phyloP scores from a whole-genome alignment of 2,329 filamentous ascomycete genomes.

The Rhynchosporium secalis region DNA sequence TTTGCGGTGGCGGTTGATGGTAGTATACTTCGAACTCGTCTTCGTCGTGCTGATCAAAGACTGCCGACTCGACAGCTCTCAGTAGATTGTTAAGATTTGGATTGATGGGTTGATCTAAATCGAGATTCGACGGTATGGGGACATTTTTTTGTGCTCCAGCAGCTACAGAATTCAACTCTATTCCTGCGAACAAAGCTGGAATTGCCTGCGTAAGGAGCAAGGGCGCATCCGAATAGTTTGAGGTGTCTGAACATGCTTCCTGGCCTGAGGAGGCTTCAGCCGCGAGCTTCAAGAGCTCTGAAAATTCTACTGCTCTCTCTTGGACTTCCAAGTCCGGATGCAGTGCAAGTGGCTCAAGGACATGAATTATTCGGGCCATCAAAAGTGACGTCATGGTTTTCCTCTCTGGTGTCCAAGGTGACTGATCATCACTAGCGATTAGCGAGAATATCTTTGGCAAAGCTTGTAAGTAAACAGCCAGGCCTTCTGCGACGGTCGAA shows the following conservation, averaged over 20 bases:
- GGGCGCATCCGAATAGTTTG: conserved; percentile 66
- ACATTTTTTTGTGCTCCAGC: conserved; percentile 81
- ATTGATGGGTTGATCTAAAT: conserved; percentile 82
- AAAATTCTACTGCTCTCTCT: conserved; percentile 88
- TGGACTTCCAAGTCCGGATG: conserved; percentile 93
- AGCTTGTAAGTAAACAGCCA: conserved; percentile 82
- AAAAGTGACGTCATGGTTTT: conserved; percentile 75
- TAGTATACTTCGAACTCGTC: conserved; percentile 70
- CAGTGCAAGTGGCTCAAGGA: conserved; percentile 73
- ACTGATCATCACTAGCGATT: conserved; percentile 64
- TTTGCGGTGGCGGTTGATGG: conserved; percentile 54
- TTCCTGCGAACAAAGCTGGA: conserved; percentile 79
- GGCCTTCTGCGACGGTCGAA: conserved; percentile 58
- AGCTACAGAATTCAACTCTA: conserved; percentile 91
- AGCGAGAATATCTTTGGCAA: conserved; percentile 80
- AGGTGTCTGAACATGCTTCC: conserved; percentile 52
- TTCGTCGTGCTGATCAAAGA: conserved; percentile 53
- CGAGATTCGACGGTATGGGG: conserved; percentile 71
- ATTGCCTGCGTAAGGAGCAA: conserved; percentile 87
- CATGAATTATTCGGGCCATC: conserved; percentile 78
- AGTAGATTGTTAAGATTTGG: conserved; percentile 68
- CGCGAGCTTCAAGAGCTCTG: conserved; percentile 84
- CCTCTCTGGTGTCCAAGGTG: conserved; percentile 69
- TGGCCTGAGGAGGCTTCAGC: conserved; percentile 76
- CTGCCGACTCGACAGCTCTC: conserved; percentile 51